A percentile compares a stretch with the other conserved stretches of the same genome.
Evolutionary conservation across 2,329 filamentous ascomycete species (phyloP).

Genomic region (Neofusicoccum cordaticola): DNA sequence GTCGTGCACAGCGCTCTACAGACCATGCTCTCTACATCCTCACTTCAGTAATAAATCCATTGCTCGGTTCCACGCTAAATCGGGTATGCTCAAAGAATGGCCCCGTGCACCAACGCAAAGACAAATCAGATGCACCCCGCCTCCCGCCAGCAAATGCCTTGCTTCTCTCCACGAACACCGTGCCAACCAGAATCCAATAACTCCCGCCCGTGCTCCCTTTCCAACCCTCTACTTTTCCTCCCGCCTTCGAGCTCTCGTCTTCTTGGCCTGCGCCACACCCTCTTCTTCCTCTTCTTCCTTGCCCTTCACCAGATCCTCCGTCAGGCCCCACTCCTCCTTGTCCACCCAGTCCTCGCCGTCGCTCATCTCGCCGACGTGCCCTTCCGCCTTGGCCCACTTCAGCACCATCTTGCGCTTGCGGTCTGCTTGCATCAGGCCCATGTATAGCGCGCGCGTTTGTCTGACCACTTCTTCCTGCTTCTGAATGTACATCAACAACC

Average conservation of each 20-base stretch:
- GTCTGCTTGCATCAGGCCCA: constrained; percentile 70
- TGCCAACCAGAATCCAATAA: background rate
- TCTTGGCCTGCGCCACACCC: constrained; percentile 46
- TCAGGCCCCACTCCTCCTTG: constrained; percentile 72
- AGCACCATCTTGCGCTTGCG: constrained; percentile 68
- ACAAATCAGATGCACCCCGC: background rate
- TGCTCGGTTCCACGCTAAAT: constrained; percentile 1
- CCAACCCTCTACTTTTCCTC: constrained; percentile 12
- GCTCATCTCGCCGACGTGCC: constrained; percentile 73
- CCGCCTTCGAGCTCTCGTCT: constrained; percentile 38
- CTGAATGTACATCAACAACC: constrained; percentile 74
- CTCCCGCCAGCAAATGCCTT: constrained; percentile 3
- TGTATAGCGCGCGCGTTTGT: constrained; percentile 64
- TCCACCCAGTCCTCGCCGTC: constrained; percentile 92
- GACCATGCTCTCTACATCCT: background rate
- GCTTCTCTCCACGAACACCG: constrained; percentile 7
- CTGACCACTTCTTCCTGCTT: constrained; percentile 83
- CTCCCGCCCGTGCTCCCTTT: background rate
- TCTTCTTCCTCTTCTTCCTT: constrained; percentile 74
- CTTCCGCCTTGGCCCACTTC: constrained; percentile 76
- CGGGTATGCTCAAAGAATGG: constrained; percentile 9
- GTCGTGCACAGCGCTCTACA: background rate
- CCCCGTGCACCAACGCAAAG: background rate
- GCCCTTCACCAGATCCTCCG: constrained; percentile 74
- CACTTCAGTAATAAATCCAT: background rate